Base-by-base conservation (phyloP, 1,284 basidiomycete genomes). In the Crepidotus sp. region DNA sequence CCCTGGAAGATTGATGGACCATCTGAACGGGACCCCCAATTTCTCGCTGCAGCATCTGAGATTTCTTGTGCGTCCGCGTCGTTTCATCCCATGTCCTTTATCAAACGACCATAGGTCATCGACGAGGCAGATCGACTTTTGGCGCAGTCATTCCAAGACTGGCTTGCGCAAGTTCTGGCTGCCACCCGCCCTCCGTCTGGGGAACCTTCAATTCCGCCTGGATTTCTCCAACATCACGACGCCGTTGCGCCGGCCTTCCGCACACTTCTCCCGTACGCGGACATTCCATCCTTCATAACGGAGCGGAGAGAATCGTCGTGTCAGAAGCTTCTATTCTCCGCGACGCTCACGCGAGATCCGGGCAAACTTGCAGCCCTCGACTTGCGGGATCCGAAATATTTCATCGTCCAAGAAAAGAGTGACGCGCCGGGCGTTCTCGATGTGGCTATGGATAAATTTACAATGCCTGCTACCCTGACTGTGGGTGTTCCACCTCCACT, bases 101-200 rank as follows among this genome's bases (percentile, higher is more conserved):
- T 34, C 34, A 21, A 37, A 18, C 21, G 15, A 38, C 21, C 15
- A 15, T 40, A 93, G 89, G 81, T 98, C 14, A 91, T 99, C 45
- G 96, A 99, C 61, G 96, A 99, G 67, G 96, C 96, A 0, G 96
- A 99, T 61, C 77, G 94, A 17, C 73, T 99, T 2, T 74, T 99
- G 4, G 87, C 87, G 6, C 93, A 98, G 61, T 92, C 89, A 1
- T 98, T 97, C 65, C 92, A 98, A 63, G 86, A 93, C 57, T 99
- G 95, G 95, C 68, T 96, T 2, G 73, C 76, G 9, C 81, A 82
- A 56, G 83, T 96, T 3, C 68, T 94, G 6, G 65, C 74, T 1
- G 87, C 87, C 7, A 83, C 80, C 4, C 74, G 76, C 22, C 74
- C 80, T 13, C 66, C 71, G 6, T 34, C 25, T 11, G 34, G 39